Base-by-base conservation (phyloP, 257 asterid genomes). In the Echium plantagineum region DNA sequence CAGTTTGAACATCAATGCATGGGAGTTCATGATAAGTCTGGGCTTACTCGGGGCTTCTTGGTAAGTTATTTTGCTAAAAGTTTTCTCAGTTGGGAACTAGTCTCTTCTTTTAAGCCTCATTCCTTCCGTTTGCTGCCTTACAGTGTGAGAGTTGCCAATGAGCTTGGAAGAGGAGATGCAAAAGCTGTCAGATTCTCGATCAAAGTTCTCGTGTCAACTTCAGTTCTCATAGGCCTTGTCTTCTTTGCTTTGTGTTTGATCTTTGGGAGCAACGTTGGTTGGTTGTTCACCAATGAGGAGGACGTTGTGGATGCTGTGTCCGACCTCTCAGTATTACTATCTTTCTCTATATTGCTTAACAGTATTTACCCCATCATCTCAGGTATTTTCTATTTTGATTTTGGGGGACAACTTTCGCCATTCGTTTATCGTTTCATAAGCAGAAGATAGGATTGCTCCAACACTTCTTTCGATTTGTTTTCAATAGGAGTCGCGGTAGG, bases 401-500 rank as follows among this genome's bases (percentile, higher is more conserved):
- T 42, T 17, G 8, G 9, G 51, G 21, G 19, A 7, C 18, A 28
- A 32, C 21, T 51, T 52, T 32, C 54, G 2, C 16, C 49, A 59
- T 19, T 12, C 32, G 3, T 28, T 28, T 6, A 28, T 28, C 7
- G 0, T 28, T 3, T 28, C 32, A 28, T 28, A 35, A 7, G 10
- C 13, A 6, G 46, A 1, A 5, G 46, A 6, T 35, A 35, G 0
- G 10, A 35, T 35, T 35, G 46, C 13, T 35, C 12, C 7, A 35
- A 53, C 5, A 53, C 6, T 53, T 53, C 6, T 53, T 53, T 53
- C 9, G 60, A 42, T 42, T 42, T 42, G 42, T 31, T 13, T 13
- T 59, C 9, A 47, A 48, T 80, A 89, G 96, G 96, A 9, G 94
- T 89, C 79, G 88, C 96, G 3, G 83, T 89, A 0, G 96, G 95